Conservation (phyloP, 83 land plant genomes). For the Diphasiastrum complanatum region DNA sequence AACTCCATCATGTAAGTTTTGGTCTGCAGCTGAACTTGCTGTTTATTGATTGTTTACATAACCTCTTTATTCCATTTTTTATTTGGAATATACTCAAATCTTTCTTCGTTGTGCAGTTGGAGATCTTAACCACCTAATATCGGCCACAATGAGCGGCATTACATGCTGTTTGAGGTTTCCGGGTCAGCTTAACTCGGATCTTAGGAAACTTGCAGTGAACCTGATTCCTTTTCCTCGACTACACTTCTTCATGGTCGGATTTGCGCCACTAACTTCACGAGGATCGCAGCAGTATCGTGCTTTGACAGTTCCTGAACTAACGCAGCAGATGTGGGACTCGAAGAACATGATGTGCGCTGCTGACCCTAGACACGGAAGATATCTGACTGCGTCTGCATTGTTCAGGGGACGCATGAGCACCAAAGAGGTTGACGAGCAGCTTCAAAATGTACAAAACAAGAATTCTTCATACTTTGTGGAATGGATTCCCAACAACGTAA, state of each 20-base stretch:
- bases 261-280: constrained; percentile 12
- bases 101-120: too few species aligned
- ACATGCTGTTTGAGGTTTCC: constrained; percentile 14
- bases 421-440: constrained; percentile 21
- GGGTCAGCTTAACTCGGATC: constrained; percentile 16
- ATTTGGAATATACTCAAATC: too few species aligned
- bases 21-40: too few species aligned
- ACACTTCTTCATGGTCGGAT: constrained; percentile 18
- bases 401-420: constrained; percentile 9
- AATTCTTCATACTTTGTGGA: constrained; percentile 20
- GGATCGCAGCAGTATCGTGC: constrained; percentile 17
- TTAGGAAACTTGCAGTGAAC: constrained; percentile 9
- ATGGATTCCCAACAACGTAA: constrained; percentile 22
- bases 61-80: too few species aligned
- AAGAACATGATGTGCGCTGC: constrained; percentile 25
- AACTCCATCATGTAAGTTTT: constrained; percentile 6
- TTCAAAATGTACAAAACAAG: constrained; percentile 20
- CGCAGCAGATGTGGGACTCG: constrained; percentile 21
- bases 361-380: constrained; percentile 11
- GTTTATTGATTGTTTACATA: too few species aligned
- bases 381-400: constrained; percentile 12
- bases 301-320: constrained; percentile 12
- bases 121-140: constrained; percentile 12
- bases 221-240: too few species aligned
- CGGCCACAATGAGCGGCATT: constrained; percentile 14